Evolutionary conservation across 768 basidiomycete genomes (phyloP).

Genomic region (Crepidotus variabilis): DNA sequence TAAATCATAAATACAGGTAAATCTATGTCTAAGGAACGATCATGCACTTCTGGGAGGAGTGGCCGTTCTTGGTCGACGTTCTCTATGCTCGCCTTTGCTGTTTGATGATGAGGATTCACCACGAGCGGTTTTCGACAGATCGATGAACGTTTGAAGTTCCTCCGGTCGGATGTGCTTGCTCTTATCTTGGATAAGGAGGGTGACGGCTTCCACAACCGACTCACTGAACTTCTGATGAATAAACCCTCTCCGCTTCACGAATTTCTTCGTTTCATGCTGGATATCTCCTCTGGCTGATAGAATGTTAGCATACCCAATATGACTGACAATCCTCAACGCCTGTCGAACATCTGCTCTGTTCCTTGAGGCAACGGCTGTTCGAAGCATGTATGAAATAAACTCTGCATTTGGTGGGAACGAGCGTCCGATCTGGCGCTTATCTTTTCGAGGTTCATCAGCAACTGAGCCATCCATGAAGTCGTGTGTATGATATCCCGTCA

Average conservation of each 20-base stretch:
- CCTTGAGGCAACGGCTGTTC: conserved; percentile 51
- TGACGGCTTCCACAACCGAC: conserved; percentile 38
- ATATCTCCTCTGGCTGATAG: conserved; percentile 20
- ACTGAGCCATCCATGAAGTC: conserved; percentile 51
- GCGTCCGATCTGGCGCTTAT: conserved; percentile 38
- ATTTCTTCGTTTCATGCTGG: conserved; percentile 26
- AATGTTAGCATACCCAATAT: conserved; percentile 38
- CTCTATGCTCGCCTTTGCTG: neutral
- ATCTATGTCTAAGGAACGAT: too few species aligned
- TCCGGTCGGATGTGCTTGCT: conserved; percentile 16
- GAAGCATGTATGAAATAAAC: conserved; percentile 52
- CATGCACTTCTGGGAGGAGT: too few species aligned
- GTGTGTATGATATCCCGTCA: conserved; percentile 62
- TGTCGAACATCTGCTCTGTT: conserved; percentile 53
- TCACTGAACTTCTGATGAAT: conserved; percentile 46
- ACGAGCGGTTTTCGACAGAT: conserved; percentile 20
- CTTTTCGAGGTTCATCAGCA: conserved; percentile 30
- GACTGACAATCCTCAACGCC: conserved; percentile 53
- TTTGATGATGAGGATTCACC: neutral
- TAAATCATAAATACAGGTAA: too few species aligned
- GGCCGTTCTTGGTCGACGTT: neutral
- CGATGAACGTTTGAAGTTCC: conserved; percentile 25
- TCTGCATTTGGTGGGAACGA: conserved; percentile 47
- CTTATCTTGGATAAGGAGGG: conserved; percentile 25
- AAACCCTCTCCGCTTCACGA: conserved; percentile 33